Evolutionary conservation across 1,284 basidiomycete species (phyloP).

Genomic region (Megacollybia platyphylla): DNA sequence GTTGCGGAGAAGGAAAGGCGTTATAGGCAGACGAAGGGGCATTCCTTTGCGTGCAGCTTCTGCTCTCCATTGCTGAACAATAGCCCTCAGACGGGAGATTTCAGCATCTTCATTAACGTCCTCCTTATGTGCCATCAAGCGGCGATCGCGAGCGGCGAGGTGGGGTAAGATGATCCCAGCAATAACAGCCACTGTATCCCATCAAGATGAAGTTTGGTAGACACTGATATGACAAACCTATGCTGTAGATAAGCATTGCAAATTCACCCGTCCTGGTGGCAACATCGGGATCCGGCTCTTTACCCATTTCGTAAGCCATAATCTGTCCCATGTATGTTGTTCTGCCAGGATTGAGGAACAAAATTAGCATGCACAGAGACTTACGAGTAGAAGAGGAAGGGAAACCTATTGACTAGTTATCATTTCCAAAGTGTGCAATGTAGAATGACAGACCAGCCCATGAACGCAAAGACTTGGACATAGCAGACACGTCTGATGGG

Average conservation of each 20-base stretch:
- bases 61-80: conserved; percentile 71
- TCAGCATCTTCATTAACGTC: conserved; percentile 69
- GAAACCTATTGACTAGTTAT: conserved; percentile 49
- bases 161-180: conserved; percentile 79
- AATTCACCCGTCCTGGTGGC: conserved; percentile 83
- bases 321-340: conserved; percentile 89
- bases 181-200: conserved; percentile 64
- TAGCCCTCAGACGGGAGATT: conserved; percentile 48
- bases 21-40: conserved; percentile 64
- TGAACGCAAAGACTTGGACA: conserved; percentile 84
- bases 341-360: conserved; percentile 18
- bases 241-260: conserved; percentile 84
- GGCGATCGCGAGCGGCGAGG: conserved; percentile 67
- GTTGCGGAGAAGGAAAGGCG: conserved; percentile 82
- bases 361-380: conserved; percentile 12
- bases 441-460: conserved; percentile 63
- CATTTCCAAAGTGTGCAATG: conserved; percentile 3
- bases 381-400: conserved; percentile 86
- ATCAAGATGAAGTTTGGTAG: conserved; percentile 3
- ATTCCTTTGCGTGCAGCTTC: conserved; percentile 66
- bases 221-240: conserved; percentile 36
- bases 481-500: conserved; percentile 83
- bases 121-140: conserved; percentile 57
- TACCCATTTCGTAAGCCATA: conserved; percentile 66
- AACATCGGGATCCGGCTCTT: conserved; percentile 65